Base-by-base conservation (phyloP, 495 filamentous ascomycete genomes). In the Clavariopsis aquatica region DNA sequence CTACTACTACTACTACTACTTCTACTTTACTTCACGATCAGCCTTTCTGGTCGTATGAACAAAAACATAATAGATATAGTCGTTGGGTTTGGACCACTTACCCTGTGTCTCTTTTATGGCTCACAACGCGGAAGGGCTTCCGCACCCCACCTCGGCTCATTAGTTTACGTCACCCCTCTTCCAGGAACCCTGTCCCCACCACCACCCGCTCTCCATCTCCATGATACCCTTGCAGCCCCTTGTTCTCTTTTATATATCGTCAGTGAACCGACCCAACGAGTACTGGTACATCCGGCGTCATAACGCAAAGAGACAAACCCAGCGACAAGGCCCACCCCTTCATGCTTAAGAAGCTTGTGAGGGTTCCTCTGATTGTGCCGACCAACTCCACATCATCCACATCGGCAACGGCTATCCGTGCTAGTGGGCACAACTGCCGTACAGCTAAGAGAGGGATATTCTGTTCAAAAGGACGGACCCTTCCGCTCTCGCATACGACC, bases 91-190 rank as follows among this genome's bases (percentile, higher is more conserved):
- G 38, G 38, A 10, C 38, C 3, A 17, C 15, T 10, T 17, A 15
- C 3, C 38, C 12, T 15, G 4, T 43, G 9, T 34, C 10, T 23
- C 3, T 3, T 51, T 51, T 17, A 51, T 28, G 47, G n/a, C n/a
- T n/a, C n/a, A n/a, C n/a, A n/a, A n/a, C 26, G 19, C 47, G 26
- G 22, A 28, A 51, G 20, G 8, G 26, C 7, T 51, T 51, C 47
- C 47, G 20, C 47, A 17, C 22, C 26, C 26, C 47, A 28, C 22
- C 47, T 51, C 26, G 20, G 22, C 19, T 28, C 47, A 28, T 51
- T n/a, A n/a, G n/a, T n/a, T 23, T 51, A 51, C 26, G 47, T 51
- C 47, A 51, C 47, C 47, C 47, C 47, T 51, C 47, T 23, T 51
- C 26, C 38, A 43, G 9, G n/a, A 12, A 5, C 12, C 15, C 52